These are phyloP conservation scores for Leptodermis oblonga DNA, from an alignment of 257 asterid genomes.

Conservation along the genomic window DNA sequence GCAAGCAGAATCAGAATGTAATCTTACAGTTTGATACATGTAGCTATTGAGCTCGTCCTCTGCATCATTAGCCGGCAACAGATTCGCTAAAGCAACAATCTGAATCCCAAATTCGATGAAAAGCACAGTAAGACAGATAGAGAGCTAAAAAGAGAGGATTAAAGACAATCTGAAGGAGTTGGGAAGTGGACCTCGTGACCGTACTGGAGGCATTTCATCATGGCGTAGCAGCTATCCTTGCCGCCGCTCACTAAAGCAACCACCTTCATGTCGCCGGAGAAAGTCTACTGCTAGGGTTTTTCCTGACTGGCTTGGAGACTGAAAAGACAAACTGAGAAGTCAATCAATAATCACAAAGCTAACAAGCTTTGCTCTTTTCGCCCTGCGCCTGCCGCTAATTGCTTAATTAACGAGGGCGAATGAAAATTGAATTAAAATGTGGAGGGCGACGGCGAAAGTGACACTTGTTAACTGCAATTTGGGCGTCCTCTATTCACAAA, in stretches of 20 bases:
- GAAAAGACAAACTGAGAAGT: background rate
- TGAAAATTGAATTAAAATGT: too few relatives aligned
- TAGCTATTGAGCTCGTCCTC: slow-evolving; percentile 90
- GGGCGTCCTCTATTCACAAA: too few relatives aligned
- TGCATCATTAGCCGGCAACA: slow-evolving; percentile 80
- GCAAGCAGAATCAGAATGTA: background rate
- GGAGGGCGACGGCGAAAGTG: too few relatives aligned
- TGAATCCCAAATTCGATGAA: slow-evolving; percentile 22
- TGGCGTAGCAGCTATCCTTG: slow-evolving; percentile 90
- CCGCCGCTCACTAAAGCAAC: slow-evolving; percentile 97
- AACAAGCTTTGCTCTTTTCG: background rate
- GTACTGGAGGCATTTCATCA: slow-evolving; percentile 86
- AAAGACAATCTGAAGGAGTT: background rate
- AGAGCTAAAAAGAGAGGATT: background rate
- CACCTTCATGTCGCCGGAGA: slow-evolving; percentile 60
- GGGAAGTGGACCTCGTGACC: slow-evolving; percentile 69
- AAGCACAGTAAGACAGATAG: background rate
- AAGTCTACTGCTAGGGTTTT: slow-evolving; percentile 6
- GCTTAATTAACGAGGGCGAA: too few relatives aligned
- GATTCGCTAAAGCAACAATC: slow-evolving; percentile 93
- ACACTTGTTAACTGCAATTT: too few relatives aligned
- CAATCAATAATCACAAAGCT: too few relatives aligned
- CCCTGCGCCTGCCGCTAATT: too few relatives aligned
- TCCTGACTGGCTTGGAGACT: background rate
- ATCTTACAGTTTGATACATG: slow-evolving; percentile 94